Percentiles rank a stretch among this genome's conserved stretches.
These are phyloP conservation scores for Cladosporium sp. DNA, from an alignment of 2,329 filamentous ascomycete genomes.

Conservation along the genomic window DNA sequence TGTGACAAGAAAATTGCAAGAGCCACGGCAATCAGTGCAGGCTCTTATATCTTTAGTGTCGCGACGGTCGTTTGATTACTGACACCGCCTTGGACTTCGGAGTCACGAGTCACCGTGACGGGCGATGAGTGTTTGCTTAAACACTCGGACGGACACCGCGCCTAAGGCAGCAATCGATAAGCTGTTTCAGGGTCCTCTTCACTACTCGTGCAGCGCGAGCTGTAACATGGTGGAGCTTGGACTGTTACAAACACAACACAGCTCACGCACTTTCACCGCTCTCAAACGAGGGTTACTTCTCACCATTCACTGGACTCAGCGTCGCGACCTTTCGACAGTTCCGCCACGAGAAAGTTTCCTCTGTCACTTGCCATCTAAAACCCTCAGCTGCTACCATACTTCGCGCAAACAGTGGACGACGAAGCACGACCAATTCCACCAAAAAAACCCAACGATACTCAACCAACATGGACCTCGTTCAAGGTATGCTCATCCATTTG, in stretches of 20 bases:
- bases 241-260: neutral
- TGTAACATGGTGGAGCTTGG: too few relatives aligned
- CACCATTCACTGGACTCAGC: neutral
- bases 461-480: conserved; percentile 27
- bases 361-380: too few relatives aligned
- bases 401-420: neutral
- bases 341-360: too few relatives aligned
- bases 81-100: conserved; percentile 1
- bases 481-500: conserved; percentile 18
- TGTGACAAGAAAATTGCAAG: neutral
- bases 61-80: neutral
- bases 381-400: neutral
- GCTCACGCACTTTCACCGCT: neutral
- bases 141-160: neutral
- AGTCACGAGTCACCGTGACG: conserved; percentile 9
- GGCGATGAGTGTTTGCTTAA: neutral
- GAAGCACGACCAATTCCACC: neutral
- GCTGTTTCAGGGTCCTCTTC: neutral
- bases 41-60: neutral
- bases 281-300: neutral
- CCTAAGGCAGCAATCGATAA: conserved; percentile 5
- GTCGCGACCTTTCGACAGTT: neutral
- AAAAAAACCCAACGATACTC: neutral
- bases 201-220: neutral
- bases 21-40: neutral